phyloP scores from a whole-genome alignment of 2,329 filamentous ascomycete genomes.

The Mollisia scopiformis region DNA sequence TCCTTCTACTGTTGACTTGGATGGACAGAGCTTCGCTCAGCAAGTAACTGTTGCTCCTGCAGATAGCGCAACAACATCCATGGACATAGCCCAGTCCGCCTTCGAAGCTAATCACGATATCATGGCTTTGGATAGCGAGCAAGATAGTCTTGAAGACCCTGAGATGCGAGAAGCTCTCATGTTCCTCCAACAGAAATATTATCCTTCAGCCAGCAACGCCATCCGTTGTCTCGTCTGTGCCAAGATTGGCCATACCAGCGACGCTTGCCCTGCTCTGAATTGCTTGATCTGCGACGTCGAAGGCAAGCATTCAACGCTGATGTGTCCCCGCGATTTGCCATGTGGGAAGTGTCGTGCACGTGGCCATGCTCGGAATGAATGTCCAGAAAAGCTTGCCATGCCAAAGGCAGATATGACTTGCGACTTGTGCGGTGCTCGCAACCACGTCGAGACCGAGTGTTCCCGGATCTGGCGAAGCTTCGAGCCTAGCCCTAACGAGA shows the following conservation, averaged over 20 bases:
- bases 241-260: slow-evolving; percentile 47
- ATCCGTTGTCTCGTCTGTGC: slow-evolving; percentile 55
- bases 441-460: slow-evolving; percentile 64
- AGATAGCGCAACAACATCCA: no score
- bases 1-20: neutral
- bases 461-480: slow-evolving; percentile 63
- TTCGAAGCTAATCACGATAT: no score
- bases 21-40: no score
- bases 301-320: slow-evolving; percentile 49
- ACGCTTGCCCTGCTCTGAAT: slow-evolving; percentile 46
- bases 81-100: no score
- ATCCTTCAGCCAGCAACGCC: slow-evolving; percentile 42
- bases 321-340: slow-evolving; percentile 53
- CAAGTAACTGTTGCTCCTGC: no score
- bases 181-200: slow-evolving; percentile 48
- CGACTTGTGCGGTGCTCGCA: slow-evolving; percentile 57
- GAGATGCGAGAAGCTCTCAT: slow-evolving; percentile 9
- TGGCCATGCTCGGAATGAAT: slow-evolving; percentile 57
- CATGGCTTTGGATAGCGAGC: no score
- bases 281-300: slow-evolving; percentile 51
- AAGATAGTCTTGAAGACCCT: neutral
- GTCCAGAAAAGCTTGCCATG: slow-evolving; percentile 57
- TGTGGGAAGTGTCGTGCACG: slow-evolving; percentile 64
- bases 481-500: slow-evolving; percentile 41
- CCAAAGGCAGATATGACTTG: slow-evolving; percentile 60